Evolutionary conservation across 306 rosid genomes (phyloP).

Genomic region (Hylodesmum podocarpum): DNA sequence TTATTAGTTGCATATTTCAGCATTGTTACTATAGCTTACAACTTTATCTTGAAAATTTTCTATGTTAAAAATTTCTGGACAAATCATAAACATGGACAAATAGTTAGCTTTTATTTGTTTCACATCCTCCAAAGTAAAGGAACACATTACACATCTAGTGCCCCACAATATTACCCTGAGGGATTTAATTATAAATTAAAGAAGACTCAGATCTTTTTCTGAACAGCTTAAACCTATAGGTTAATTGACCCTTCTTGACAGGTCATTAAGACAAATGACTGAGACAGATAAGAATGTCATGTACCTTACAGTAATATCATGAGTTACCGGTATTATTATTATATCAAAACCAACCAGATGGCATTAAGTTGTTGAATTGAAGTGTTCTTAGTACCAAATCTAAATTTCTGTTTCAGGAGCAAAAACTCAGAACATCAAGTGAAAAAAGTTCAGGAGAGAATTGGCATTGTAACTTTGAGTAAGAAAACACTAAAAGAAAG

Average conservation of each 20-base stretch:
- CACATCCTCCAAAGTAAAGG: background rate
- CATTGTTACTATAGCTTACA: background rate
- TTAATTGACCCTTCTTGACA: conserved; percentile 1
- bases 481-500: background rate
- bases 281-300: background rate
- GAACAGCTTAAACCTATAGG: background rate
- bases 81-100: background rate
- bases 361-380: background rate
- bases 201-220: background rate
- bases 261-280: background rate
- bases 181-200: background rate
- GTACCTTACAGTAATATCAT: background rate
- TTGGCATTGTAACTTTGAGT: background rate
- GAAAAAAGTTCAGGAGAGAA: background rate
- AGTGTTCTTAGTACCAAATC: background rate
- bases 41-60: background rate
- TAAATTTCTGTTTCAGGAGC: background rate
- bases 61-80: background rate
- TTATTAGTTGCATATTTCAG: background rate
- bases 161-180: background rate
- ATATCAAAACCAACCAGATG: background rate
- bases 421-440: background rate
- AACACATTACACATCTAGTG: background rate
- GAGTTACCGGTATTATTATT: background rate
- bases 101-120: background rate